A percentile compares a stretch with the other conserved stretches of the same genome.
phyloP scores from a whole-genome alignment of 176 grass and related monocot genomes.

The Rhynchospora tenuis region DNA sequence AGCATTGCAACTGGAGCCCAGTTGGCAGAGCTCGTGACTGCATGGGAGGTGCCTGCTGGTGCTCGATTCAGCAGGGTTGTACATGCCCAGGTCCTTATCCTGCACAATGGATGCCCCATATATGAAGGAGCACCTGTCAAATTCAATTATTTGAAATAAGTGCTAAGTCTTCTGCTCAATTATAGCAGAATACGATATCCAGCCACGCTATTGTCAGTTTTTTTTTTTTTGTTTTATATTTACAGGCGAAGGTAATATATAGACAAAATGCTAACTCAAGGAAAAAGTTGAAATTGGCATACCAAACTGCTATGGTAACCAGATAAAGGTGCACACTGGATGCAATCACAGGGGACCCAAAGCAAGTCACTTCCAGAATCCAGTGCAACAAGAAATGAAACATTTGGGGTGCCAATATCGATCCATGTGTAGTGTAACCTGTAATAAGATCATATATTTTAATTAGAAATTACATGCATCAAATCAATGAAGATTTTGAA shows the following conservation, averaged over 20 bases:
- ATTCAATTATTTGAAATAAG: slow-evolving; percentile 98
- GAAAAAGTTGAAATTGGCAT: slow-evolving; percentile 23
- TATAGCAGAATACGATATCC: slow-evolving; percentile 27
- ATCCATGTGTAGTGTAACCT: slow-evolving; percentile 98
- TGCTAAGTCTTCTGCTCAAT: slow-evolving; percentile 63
- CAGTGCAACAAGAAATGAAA: slow-evolving; percentile 83
- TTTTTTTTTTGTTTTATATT: slow-evolving; percentile 16
- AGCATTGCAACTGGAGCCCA: slow-evolving; percentile 51
- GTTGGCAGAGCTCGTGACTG: slow-evolving; percentile 64
- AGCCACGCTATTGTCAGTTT: not conserved
- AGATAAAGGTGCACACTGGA: slow-evolving; percentile 80
- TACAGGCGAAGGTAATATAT: not conserved
- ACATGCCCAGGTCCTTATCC: slow-evolving; percentile 94
- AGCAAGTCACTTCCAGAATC: slow-evolving; percentile 98
- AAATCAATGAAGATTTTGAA: not conserved
- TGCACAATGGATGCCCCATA: slow-evolving; percentile 99
- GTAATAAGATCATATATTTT: slow-evolving; percentile 2
- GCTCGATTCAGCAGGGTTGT: slow-evolving; percentile 75
- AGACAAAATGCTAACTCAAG: slow-evolving; percentile 16
- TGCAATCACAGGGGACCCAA: slow-evolving; percentile 93
- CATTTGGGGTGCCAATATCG: slow-evolving; percentile 74
- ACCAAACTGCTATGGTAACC: slow-evolving; percentile 81
- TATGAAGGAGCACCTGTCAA: slow-evolving; percentile 91
- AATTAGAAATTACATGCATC: not conserved
- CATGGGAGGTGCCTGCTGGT: slow-evolving; percentile 87